These are phyloP conservation scores for Thelonectria blattea DNA, from an alignment of 2,329 filamentous ascomycete species.

Conservation along the genomic window DNA sequence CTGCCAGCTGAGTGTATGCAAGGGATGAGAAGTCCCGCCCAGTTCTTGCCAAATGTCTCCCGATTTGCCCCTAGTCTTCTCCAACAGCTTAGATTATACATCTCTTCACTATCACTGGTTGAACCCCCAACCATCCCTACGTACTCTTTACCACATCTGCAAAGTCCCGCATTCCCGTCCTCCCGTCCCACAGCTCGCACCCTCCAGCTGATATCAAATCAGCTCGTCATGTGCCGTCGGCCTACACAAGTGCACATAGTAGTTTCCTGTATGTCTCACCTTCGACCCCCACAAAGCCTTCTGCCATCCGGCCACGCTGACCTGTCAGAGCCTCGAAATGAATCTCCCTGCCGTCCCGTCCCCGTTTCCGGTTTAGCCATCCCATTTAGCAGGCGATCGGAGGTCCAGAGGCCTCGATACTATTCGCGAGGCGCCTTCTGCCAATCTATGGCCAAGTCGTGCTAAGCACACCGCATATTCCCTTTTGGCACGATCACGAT, in stretches of 20 bases:
- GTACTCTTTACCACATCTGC: no score
- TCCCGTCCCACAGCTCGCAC: no score
- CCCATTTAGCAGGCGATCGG: neutral
- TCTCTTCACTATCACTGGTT: no score
- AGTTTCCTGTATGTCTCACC: conserved; percentile 1
- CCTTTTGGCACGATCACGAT: neutral
- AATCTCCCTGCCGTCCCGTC: neutral
- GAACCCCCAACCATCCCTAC: no score
- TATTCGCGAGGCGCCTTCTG: neutral
- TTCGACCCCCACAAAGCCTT: neutral
- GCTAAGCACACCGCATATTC: neutral
- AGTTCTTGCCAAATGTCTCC: no score
- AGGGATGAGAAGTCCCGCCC: no score
- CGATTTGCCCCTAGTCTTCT: no score
- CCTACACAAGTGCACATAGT: neutral
- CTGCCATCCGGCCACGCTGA: neutral
- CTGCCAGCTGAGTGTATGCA: no score
- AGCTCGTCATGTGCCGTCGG: neutral
- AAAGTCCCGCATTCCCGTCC: no score
- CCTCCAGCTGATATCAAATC: neutral
- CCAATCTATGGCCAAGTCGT: neutral
- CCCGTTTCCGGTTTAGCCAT: neutral
- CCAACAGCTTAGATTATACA: no score
- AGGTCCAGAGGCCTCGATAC: neutral
- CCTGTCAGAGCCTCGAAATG: neutral